These are phyloP conservation scores for Citeromyces siamensis DNA, from an alignment of 1,139 yeast genomes.

Conservation along the genomic window DNA sequence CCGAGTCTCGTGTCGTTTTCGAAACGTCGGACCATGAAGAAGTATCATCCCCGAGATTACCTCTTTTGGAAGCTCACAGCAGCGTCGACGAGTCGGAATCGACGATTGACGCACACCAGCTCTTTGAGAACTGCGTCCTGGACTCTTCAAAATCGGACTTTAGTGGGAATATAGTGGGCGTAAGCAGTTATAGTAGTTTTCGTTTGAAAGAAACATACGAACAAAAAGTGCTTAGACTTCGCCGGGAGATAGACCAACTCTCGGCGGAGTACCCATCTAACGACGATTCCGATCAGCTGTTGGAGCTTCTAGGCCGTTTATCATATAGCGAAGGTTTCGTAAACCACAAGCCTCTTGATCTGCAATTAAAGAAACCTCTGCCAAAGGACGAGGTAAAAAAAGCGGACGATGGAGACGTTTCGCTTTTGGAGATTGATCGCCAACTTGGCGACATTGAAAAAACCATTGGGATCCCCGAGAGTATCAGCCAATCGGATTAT, in stretches of 20 bases:
- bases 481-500: background rate
- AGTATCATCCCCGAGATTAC: background rate
- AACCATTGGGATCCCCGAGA: background rate
- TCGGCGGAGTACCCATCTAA: background rate
- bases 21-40: constrained; percentile 1
- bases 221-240: background rate
- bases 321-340: background rate
- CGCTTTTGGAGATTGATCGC: background rate
- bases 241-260: background rate
- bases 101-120: background rate
- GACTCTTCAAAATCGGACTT: background rate
- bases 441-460: background rate
- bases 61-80: background rate
- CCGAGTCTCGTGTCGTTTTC: background rate
- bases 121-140: constrained; percentile 1
- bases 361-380: background rate
- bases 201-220: background rate
- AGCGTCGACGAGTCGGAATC: constrained; percentile 2
- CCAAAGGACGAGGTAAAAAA: no score
- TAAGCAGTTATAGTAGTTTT: background rate
- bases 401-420: background rate
- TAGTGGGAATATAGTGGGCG: background rate
- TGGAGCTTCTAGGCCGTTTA: background rate
- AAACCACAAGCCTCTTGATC: background rate
- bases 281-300: background rate